Evolutionary conservation across 106 monocot species (phyloP), one percentile per base, ranked within the genome.

Genomic region (Dendrobium huoshanense): DNA sequence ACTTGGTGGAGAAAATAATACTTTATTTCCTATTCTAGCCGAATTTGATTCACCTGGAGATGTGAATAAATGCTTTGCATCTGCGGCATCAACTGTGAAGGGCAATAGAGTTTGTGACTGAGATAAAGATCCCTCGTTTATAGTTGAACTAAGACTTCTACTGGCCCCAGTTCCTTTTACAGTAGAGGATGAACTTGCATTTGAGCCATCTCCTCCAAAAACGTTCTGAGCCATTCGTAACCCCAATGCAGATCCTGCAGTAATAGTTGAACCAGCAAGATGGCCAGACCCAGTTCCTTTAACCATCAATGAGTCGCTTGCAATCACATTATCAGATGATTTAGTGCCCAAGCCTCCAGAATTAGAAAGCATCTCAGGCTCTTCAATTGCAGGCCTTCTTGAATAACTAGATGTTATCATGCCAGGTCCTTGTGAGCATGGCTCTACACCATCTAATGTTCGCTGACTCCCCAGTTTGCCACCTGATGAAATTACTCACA

Each of bases 61-160:
- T 31, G 65, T 82, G 65, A 73, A 55, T n/a, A 81, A 72, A 67
- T 80, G 49, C 77, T 87, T 83, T 54, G 76, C 41, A 78, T 8
- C 83, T 25, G 15, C 5, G 31, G 65, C 58, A 80, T 83, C 80
- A 20, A 75, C 68, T 79, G 49, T 19, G n/a, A 70, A 59, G 17
- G 78, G 7, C 47, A 83, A 82, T 44, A 47, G 80, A 33, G 77
- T 79, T 70, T 78, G 84, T 29, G 79, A 81, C 64, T 43, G 73
- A 79, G 54, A 68, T 64, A 77, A 74, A 61, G 49, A 72, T 79
- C 51, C 84, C 25, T 73, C 75, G 76, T 25, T 43, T 59, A 40
- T 70, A 79, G 41, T 76, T 81, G 80, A 80, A 48, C 29, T 16
- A 67, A 75, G 4, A 55, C 72, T 17, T 42, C 20, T 74, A 43